Conservation (phyloP, 2,329 filamentous ascomycete genomes). For the Aureobasidium mangrovei region DNA sequence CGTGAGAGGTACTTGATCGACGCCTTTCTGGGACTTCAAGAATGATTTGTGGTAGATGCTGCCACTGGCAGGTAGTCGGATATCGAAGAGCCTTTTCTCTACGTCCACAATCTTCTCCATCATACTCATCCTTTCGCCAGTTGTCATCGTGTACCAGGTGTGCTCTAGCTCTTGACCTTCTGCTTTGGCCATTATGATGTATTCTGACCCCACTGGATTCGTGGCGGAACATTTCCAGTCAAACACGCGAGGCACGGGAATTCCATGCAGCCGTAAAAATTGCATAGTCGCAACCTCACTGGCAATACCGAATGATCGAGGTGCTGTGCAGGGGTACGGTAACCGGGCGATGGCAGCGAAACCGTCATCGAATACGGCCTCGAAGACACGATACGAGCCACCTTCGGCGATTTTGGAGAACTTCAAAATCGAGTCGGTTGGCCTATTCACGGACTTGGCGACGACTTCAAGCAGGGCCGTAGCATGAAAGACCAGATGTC, state of each 20-base stretch:
- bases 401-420: constrained; percentile 1
- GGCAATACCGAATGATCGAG: constrained; percentile 17
- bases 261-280: constrained; percentile 16
- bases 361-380: neutral
- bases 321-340: constrained; percentile 20
- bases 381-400: constrained; percentile 2
- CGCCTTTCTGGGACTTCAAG: constrained; percentile 13
- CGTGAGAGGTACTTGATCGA: constrained; percentile 11
- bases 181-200: constrained; percentile 21
- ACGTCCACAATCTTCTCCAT: constrained; percentile 24
- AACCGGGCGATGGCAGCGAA: constrained; percentile 20
- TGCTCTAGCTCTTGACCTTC: constrained; percentile 18
- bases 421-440: neutral
- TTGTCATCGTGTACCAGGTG: constrained; percentile 19
- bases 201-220: constrained; percentile 19
- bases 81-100: constrained; percentile 23
- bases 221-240: constrained; percentile 15
- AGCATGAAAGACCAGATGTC: neutral
- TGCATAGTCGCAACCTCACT: constrained; percentile 26
- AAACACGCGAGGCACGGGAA: constrained; percentile 19
- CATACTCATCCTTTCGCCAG: constrained; percentile 22
- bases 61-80: constrained; percentile 24
- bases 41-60: constrained; percentile 27
- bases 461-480: neutral
- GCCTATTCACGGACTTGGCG: neutral